Base-by-base conservation (phyloP, 2,329 filamentous ascomycete species). In the Colletotrichum gigasporum region DNA sequence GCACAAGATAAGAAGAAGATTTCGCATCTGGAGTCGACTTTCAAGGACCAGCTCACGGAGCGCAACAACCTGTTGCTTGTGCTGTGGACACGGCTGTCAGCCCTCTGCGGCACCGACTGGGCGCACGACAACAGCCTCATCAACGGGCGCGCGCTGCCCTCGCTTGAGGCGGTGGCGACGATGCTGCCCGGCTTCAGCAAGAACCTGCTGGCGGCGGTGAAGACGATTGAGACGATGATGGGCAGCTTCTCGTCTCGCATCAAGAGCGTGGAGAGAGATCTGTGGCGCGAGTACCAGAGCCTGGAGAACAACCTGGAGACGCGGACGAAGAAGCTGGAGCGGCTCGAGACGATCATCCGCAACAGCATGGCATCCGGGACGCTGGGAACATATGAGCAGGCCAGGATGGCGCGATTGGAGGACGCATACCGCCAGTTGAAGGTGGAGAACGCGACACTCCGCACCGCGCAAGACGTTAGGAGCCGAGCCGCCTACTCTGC, bases 61-160 rank as follows among this genome's bases (percentile, higher is more conserved):
- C 90, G 96, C 58, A 97, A 98, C 78, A 91, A 92, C 65, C 83
- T 99, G 54, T 85, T 98, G 16, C 86, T 97, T 20, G 85, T 89
- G n/a, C 82, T 98, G 5, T 99, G 96, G 96, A 95, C 95, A 67
- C 87, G 92, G 45, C 85, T 99, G 8, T 94, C 93, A 3, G 85
- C 88, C 0, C 85, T 98, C 42, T 98, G 96, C 71, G 96, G 96
- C 10, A 86, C 89, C 0, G 96, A 98, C 73, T 99, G 96, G 95
- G 88, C 92, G 4, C 92, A 97, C 75, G 89, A 91, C 71, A 94
- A 98, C 76, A 91, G 91, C 60, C 87, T 97, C 22, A 92, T 98
- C 73, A 95, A 96, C 71, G 93, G 94, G 18, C 92, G 95, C 64
- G 88, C 87, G 1, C 80, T 97, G 6, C 93, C 94, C 0, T 93